These are phyloP conservation scores for Ceriops zippeliana DNA, from an alignment of 345 rosid genomes.

Conservation along the genomic window DNA sequence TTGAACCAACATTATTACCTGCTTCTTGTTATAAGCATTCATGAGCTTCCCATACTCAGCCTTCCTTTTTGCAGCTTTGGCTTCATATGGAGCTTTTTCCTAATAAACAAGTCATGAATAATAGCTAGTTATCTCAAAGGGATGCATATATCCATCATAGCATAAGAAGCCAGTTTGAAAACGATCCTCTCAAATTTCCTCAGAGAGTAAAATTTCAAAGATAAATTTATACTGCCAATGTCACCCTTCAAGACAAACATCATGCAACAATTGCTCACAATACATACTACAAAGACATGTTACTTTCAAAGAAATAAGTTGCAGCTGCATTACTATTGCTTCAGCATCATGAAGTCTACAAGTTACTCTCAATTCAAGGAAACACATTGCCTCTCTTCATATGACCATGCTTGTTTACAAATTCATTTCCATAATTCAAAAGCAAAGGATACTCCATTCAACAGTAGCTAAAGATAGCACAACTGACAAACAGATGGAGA, in stretches of 20 bases:
- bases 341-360: no score
- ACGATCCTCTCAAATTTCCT: not conserved
- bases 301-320: no score
- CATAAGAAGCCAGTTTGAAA: not conserved
- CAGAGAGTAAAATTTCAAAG: not conserved
- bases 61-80: constrained; percentile 78
- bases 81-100: constrained; percentile 88
- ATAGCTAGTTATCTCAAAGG: not conserved
- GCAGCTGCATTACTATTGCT: no score
- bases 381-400: not conserved
- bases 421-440: not conserved
- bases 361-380: not conserved
- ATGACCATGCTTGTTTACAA: not conserved
- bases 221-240: no score
- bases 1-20: constrained; percentile 35
- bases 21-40: constrained; percentile 76
- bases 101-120: constrained; percentile 13
- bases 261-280: no score
- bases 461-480: not conserved
- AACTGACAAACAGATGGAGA: not conserved
- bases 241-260: no score
- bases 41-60: constrained; percentile 70
- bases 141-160: not conserved
- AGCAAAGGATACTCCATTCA: not conserved
- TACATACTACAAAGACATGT: no score